These are phyloP conservation scores for Thielaviopsis musarum DNA, from an alignment of 2,329 filamentous ascomycete species.

Conservation along the genomic window DNA sequence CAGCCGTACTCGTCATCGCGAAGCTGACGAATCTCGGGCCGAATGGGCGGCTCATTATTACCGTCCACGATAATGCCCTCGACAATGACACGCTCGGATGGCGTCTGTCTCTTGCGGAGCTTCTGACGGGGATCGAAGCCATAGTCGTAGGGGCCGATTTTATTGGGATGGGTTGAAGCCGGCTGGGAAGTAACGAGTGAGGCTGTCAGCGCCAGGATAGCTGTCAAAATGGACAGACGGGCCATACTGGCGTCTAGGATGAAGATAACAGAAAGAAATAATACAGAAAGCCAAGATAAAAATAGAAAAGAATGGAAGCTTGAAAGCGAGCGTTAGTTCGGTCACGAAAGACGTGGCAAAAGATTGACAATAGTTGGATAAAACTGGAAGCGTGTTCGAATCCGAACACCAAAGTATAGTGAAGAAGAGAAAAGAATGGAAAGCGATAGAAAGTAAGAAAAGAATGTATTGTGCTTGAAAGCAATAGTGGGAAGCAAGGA, in stretches of 20 bases:
- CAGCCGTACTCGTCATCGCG: constrained; percentile 46
- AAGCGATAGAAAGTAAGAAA: background rate
- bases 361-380: constrained; percentile 1
- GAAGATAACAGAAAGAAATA: background rate
- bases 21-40: constrained; percentile 53
- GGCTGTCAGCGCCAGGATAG: background rate
- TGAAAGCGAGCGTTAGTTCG: background rate
- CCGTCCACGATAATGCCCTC: constrained; percentile 14
- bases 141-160: constrained; percentile 10
- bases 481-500: background rate
- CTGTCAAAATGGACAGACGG: constrained; percentile 1
- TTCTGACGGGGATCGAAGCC: constrained; percentile 6
- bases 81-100: constrained; percentile 1
- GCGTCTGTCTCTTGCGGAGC: background rate
- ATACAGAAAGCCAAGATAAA: background rate
- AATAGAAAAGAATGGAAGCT: background rate
- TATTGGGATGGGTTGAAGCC: constrained; percentile 4
- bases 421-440: background rate
- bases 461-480: background rate
- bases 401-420: background rate
- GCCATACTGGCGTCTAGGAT: constrained; percentile 1
- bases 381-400: background rate
- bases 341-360: background rate
- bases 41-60: constrained; percentile 27
- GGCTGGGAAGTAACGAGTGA: constrained; percentile 7